Evolutionary conservation across 2,329 filamentous ascomycete species (phyloP).

Genomic region (Fusarium foetens): DNA sequence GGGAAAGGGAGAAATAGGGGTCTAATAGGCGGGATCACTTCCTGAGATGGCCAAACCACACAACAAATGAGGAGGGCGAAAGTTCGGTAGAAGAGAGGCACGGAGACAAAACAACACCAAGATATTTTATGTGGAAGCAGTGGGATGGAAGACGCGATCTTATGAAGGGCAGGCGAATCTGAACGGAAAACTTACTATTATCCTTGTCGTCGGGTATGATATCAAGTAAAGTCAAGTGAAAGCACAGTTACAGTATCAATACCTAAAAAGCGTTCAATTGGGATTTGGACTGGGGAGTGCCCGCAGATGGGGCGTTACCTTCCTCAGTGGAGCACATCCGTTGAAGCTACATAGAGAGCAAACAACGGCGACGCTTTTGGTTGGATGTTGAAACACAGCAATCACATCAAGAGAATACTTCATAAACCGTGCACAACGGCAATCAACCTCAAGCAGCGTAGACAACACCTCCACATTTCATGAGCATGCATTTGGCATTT

Average conservation of each 20-base stretch:
- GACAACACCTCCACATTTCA: conserved; percentile 7
- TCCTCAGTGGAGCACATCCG: conserved; percentile 21
- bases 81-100: background rate
- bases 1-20: conserved; percentile 27
- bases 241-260: background rate
- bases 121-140: background rate
- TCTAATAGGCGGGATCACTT: conserved; percentile 9
- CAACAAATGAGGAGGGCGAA: conserved; percentile 2
- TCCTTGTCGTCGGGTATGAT: background rate
- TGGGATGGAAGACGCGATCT: conserved; percentile 14
- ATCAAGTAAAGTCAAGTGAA: background rate
- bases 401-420: conserved; percentile 16
- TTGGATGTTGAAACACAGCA: background rate
- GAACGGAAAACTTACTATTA: background rate
- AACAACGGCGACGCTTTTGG: conserved; percentile 20
- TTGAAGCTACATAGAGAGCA: conserved; percentile 21
- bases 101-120: background rate
- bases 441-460: conserved; percentile 16
- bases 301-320: conserved; percentile 14
- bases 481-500: conserved; percentile 5
- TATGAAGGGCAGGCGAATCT: background rate
- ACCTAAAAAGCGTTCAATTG: background rate
- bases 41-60: background rate
- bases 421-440: background rate
- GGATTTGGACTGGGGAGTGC: background rate